These are phyloP conservation scores for Verticillium dahliae DNA, from an alignment of 2,329 filamentous ascomycete genomes.

Conservation along the genomic window DNA sequence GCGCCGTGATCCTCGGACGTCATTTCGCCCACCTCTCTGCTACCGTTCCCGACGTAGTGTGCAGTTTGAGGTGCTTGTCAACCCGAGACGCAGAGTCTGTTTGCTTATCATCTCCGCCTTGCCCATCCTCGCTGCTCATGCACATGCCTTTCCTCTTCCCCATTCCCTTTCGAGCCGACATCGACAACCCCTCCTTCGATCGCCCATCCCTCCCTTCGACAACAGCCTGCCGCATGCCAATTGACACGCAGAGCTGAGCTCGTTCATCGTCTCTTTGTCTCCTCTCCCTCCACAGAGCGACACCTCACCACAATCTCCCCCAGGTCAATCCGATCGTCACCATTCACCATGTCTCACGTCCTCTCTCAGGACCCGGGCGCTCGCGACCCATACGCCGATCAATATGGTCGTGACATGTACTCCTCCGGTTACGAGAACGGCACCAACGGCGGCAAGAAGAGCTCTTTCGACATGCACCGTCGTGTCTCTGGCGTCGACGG, in stretches of 20 bases:
- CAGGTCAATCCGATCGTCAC: not conserved
- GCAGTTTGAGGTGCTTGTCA: not conserved
- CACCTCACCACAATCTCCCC: not conserved
- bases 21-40: not conserved
- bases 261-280: not conserved
- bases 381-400: not conserved
- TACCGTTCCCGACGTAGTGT: not conserved
- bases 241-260: not conserved
- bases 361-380: slow-evolving; percentile 12
- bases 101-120: not conserved
- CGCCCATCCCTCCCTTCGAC: not conserved
- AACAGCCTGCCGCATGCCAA: not conserved
- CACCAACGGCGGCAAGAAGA: slow-evolving; percentile 2
- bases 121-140: not conserved
- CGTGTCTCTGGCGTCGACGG: slow-evolving; percentile 17
- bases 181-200: not conserved
- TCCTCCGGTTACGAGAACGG: not conserved
- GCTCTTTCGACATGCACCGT: not conserved
- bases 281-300: not conserved
- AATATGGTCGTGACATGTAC: not conserved
- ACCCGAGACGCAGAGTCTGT: not conserved
- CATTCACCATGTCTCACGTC: slow-evolving; percentile 4
- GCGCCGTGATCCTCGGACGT: slow-evolving; percentile 2
- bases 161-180: not conserved
- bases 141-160: not conserved